Base-by-base conservation (phyloP, 2,329 filamentous ascomycete species). In the Byssoonygena ceratinophila region DNA sequence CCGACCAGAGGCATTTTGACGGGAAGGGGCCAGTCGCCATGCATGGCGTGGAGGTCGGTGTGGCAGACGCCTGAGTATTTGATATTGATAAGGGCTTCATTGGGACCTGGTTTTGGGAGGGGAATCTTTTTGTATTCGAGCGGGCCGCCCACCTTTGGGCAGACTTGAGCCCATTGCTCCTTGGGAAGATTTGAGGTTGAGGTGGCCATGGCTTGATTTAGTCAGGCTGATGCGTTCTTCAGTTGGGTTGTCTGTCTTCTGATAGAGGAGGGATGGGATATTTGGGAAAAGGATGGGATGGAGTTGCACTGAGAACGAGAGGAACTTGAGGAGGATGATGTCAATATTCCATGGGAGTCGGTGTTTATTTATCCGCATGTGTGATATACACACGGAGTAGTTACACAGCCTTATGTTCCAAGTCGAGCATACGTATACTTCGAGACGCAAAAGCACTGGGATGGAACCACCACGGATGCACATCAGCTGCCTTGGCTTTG, bases 21-120 rank as follows among this genome's bases (percentile, higher is more conserved):
- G n/a, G 75, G 68, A 48, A 95, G 71, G 48, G 90, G 89, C 89
- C 89, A 95, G 74, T 95, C 89, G 54, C 89, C 89, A 59, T 87
- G 85, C 71, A 91, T 79, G 62, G 87, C 87, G 66, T 84, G 81
- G 2, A 83, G 77, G 68, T 94, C 87, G 32, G 88, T 94, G 76
- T 94, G 88, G 78, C 88, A 94, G 60, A 94, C 88, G 66, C 88
- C 88, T 25, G 84, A 86, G 77, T 81, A 94, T 71, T 89, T 89
- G 77, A 94, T 80, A 73, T 94, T 91, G 73, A 95, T 75, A 59
- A 96, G 84, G 60, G 95, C 86, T 72, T 96, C 87, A 73, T 94
- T 89, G 49, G 89, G 84, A 20, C 83, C 87, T 36, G 90, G 90
- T 68, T 83, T 80, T 57, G 76, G 77, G 48, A 94, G 88, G 60